Conservation (phyloP, 768 basidiomycete genomes). For the Lactarius sp. region DNA sequence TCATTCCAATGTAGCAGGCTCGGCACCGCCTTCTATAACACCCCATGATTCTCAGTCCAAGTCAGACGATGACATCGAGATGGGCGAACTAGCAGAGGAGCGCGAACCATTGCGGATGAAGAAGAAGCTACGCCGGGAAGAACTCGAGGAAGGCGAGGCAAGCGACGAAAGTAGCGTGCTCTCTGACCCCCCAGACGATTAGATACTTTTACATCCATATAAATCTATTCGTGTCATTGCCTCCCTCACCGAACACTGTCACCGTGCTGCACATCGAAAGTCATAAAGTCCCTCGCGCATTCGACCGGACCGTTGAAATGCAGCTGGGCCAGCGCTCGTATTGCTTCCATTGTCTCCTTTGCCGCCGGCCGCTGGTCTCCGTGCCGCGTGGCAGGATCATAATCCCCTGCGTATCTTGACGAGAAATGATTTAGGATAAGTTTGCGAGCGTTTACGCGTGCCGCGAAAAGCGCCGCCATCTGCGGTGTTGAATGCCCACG, state of each 20-base stretch:
- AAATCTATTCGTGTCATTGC: conserved; percentile 1
- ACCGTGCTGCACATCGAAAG: conserved; percentile 47
- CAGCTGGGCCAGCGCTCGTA: conserved; percentile 49
- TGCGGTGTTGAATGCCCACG: conserved; percentile 91
- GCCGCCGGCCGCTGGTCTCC: conserved; percentile 31
- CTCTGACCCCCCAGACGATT: conserved; percentile 67
- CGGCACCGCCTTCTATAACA: conserved; percentile 24
- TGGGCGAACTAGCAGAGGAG: conserved; percentile 85
- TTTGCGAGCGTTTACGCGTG: conserved; percentile 50
- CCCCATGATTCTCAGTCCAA: conserved; percentile 23
- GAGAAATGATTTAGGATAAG: conserved; percentile 86
- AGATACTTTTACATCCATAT: conserved; percentile 1
- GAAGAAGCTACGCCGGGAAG: conserved; percentile 54
- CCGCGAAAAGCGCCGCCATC: conserved; percentile 82
- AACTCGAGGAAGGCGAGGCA: conserved; percentile 83
- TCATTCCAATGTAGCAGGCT: conserved; percentile 10
- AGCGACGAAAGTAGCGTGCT: conserved; percentile 75
- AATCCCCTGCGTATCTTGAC: conserved; percentile 67
- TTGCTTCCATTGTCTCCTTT: conserved; percentile 55
- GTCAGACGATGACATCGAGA: conserved; percentile 68
- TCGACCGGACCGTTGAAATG: conserved; percentile 53
- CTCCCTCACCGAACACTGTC: conserved; percentile 20
- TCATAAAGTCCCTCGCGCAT: conserved; percentile 77
- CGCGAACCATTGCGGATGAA: conserved; percentile 47
- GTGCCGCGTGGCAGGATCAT: conserved; percentile 41